Evolutionary conservation across 805 yeast species (phyloP).

Genomic region (Suhomyces pyralidae): DNA sequence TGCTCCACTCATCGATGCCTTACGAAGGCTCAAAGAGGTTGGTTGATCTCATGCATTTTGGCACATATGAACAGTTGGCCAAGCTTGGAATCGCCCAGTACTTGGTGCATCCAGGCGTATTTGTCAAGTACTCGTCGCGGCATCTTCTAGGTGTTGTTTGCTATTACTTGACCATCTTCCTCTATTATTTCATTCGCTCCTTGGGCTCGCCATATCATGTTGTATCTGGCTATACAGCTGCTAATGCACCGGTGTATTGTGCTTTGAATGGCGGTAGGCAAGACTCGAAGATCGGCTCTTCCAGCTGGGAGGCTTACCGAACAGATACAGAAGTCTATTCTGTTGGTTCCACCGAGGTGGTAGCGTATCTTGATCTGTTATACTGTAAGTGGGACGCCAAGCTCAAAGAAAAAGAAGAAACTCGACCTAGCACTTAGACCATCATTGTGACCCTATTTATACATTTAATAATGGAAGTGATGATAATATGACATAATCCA

Average conservation of each 20-base stretch:
- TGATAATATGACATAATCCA: too few species aligned
- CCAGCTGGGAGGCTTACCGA: slow-evolving; percentile 66
- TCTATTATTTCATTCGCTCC: slow-evolving; percentile 78
- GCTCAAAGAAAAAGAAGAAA: slow-evolving; percentile 39
- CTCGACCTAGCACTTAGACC: too few species aligned
- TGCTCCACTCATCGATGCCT: slow-evolving; percentile 59
- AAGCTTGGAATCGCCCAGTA: slow-evolving; percentile 63
- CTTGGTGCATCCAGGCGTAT: slow-evolving; percentile 90
- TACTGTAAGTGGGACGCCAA: slow-evolving; percentile 68
- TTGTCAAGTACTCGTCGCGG: slow-evolving; percentile 72
- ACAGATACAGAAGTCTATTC: slow-evolving; percentile 60
- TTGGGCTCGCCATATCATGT: slow-evolving; percentile 91
- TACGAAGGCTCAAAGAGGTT: slow-evolving; percentile 90
- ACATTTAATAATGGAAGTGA: too few species aligned
- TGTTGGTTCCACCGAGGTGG: slow-evolving; percentile 63
- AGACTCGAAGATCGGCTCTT: slow-evolving; percentile 41
- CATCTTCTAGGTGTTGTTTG: slow-evolving; percentile 66
- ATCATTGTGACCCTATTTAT: too few species aligned
- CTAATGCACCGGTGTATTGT: slow-evolving; percentile 67
- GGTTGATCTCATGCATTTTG: slow-evolving; percentile 78
- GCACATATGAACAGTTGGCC: slow-evolving; percentile 55
- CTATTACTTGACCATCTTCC: slow-evolving; percentile 74
- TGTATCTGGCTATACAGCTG: slow-evolving; percentile 81
- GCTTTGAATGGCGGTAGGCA: slow-evolving; percentile 55
- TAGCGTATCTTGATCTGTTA: slow-evolving; percentile 54